phyloP scores from a whole-genome alignment of 169 alveolate genomes.

The Plasmodium relictum region DNA sequence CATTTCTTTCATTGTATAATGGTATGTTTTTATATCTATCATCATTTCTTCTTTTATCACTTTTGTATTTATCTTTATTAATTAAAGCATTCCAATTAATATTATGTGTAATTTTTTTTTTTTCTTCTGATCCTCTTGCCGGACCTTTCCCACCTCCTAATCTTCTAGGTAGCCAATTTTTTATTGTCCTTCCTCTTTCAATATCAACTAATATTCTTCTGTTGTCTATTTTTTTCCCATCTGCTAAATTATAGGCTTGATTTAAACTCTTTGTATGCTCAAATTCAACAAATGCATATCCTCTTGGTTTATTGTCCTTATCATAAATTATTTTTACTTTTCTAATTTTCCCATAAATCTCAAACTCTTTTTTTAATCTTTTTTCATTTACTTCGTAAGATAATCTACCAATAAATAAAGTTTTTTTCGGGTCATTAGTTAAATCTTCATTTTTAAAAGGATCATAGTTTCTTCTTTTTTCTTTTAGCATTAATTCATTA shows the following conservation, averaged over 20 bases:
- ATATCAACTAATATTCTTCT: conserved; percentile 95
- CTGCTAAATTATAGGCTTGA: conserved; percentile 93
- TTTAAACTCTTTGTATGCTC: conserved; percentile 92
- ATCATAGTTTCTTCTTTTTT: conserved; percentile 78
- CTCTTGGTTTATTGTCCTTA: conserved; percentile 93
- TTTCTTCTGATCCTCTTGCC: conserved; percentile 81
- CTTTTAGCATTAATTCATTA: conserved; percentile 70
- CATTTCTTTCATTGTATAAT: conserved; percentile 47
- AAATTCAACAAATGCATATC: conserved; percentile 97
- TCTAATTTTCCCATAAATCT: conserved; percentile 93
- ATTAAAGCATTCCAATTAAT: conserved; percentile 57
- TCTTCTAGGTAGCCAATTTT: conserved; percentile 96
- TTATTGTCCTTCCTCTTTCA: conserved; percentile 96
- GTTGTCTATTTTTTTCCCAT: conserved; percentile 95
- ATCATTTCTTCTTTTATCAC: conserved; percentile 30
- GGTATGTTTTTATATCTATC: conserved; percentile 40
- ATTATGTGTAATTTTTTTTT: conserved; percentile 79
- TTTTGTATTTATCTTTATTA: conserved; percentile 45
- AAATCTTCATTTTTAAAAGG: conserved; percentile 81
- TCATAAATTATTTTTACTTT: conserved; percentile 90
- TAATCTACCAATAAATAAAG: conserved; percentile 95
- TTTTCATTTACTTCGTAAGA: conserved; percentile 94
- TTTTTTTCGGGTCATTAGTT: conserved; percentile 93
- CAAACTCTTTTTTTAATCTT: conserved; percentile 93
- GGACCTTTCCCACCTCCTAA: conserved; percentile 97